Conservation (phyloP, 2,329 filamentous ascomycete genomes). For the Hymenoscyphus fraxineus region DNA sequence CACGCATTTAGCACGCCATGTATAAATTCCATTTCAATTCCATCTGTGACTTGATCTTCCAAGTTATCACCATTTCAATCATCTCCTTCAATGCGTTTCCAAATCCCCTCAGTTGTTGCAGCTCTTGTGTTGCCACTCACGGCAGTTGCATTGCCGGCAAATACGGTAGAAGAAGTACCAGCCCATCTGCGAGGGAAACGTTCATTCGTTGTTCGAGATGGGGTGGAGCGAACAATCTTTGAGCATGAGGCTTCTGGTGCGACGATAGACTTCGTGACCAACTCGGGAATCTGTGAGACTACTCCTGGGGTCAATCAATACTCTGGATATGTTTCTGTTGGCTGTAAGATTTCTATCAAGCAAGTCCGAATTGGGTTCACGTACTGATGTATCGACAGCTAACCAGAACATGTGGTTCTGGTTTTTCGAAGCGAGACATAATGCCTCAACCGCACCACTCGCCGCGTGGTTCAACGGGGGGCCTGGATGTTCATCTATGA, state of each 20-base stretch:
- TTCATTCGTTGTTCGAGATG: constrained; percentile 35
- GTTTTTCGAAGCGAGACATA: constrained; percentile 57
- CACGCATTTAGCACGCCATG: neutral
- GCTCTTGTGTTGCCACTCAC: constrained; percentile 16
- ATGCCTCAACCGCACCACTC: constrained; percentile 43
- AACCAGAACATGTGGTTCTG: constrained; percentile 35
- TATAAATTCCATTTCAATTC: neutral
- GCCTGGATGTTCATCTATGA: constrained; percentile 50
- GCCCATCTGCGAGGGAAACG: constrained; percentile 30
- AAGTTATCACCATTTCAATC: neutral
- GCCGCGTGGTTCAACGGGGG: constrained; percentile 46
- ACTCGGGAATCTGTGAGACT: constrained; percentile 50
- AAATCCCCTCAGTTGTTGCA: constrained; percentile 8
- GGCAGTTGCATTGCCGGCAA: constrained; percentile 17
- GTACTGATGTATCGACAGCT: constrained; percentile 10
- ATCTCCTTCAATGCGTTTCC: constrained; percentile 16
- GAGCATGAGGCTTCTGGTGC: constrained; percentile 45
- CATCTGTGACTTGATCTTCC: neutral
- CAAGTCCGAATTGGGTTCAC: neutral
- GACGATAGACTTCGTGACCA: constrained; percentile 45
- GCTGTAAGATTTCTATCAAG: constrained; percentile 24
- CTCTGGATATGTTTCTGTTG: constrained; percentile 48
- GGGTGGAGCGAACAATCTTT: constrained; percentile 43
- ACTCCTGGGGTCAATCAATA: constrained; percentile 48
- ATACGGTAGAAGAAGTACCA: constrained; percentile 4